Evolutionary conservation across 257 asterid species (phyloP), one percentile per base, ranked within the genome.

Genomic region (Jaltomata sinuosa): DNA sequence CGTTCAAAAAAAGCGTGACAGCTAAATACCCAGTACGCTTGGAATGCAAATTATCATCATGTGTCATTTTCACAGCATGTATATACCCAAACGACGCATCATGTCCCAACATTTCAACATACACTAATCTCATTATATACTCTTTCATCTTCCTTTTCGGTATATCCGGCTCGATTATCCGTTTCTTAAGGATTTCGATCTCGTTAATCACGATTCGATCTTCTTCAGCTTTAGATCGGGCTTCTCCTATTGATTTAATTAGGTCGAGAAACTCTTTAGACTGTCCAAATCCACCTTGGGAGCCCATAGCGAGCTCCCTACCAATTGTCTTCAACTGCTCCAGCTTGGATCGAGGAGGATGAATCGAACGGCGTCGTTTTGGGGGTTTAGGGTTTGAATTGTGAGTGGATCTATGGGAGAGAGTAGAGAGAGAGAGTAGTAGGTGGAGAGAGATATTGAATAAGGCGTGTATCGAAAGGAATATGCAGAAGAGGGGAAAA

Each of bases 11-110:
- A 89, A 94, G 82, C 57, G 99, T 94, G 34, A 97, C 97, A 21
- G 99, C 98, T 89, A 97, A 86, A 87, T 97, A 95, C 3, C 98
- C 99, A 68, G 98, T 93, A 78, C 98, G 87, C 47, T 97, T 97
- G 84, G 94, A 84, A 88, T 80, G 89, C 74, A 97, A 81, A 83
- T 85, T 95, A 85, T 95, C 98, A 80, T 95, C 97, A 84, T 97
- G 99, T 7, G 99, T 97, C 98, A 95, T 97, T 86, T 97, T 97
- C 21, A 97, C 98, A 4, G 99, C 99, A 85, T 97, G 98, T 84
- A 97, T 95, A 84, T 94, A 94, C 4, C 99, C 99, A 57, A 97
- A 97, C 0, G 99, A 95, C 1, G 99, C 98, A 55, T 97, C 99
- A 83, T 95, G 98, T 57, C 98, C 98, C 27, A 97, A 92, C 99